Base-by-base conservation (phyloP, 2,329 filamentous ascomycete genomes). In the Xylaria arbuscula region DNA sequence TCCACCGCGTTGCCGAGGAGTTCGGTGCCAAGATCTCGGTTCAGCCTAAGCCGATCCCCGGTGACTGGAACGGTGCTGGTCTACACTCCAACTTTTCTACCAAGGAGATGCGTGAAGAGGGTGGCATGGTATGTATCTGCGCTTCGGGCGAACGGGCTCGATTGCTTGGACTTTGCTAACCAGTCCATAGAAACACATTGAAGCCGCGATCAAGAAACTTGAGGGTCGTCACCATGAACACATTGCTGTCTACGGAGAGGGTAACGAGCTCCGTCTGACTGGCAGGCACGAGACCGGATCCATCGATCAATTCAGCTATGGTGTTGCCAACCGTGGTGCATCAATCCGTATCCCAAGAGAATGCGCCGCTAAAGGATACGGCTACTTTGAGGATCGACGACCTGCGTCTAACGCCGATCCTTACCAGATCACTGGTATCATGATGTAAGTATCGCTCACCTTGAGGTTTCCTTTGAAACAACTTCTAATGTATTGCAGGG, bases 11-110 rank as follows among this genome's bases (percentile, higher is more conserved):
- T 69, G 93, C 95, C 62, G 96, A 99, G 82, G 95, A 98, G 79
- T 98, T 98, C 78, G 96, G 95, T 78, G 94, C 92, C 82, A 94
- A 94, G 88, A 94, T 98, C 73, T 97, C 95, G 47, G 91, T 98
- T 81, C 89, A 94, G 79, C 96, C 96, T 80, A 99, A 99, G 90
- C 95, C 95, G 74, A 94, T 98, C 74, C 89, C 90, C 67, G 95
- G 95, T 78, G 92, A 97, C 86, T 98, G 96, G 95, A 98, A 98
- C 87, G 96, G 95, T 78, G 93, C 93, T 69, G 78, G 79, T 69
- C 89, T 93, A 62, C 91, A 93, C 87, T 90, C 86, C 87, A 95
- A 98, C 89, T 96, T 98, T 81, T 97, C 93, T 55, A 95, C 93
- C 77, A 89, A 91, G 81, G 89, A 91, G 76, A 99, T 96, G 89